Percentiles rank a stretch among this genome's conserved stretches.
Conservation (phyloP, 2,329 filamentous ascomycete species). For the Neopestalotiopsis clavispora region DNA sequence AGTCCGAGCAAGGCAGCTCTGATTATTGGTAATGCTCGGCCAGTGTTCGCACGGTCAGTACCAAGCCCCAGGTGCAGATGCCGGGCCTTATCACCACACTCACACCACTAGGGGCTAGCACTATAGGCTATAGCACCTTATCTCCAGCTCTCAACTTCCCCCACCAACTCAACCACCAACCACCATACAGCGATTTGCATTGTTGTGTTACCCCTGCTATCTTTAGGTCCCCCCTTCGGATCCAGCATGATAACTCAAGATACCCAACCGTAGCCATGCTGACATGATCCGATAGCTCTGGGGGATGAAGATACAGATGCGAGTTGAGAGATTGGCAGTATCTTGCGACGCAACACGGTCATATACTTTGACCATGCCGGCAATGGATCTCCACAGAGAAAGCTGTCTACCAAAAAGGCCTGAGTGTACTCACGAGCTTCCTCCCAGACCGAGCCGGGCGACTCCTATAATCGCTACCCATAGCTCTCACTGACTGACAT, state of each 20-base stretch:
- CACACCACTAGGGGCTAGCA: not conserved
- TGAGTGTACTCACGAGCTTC: not conserved
- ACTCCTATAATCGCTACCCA: not conserved
- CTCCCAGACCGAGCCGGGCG: not conserved
- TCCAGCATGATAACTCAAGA: conserved; percentile 1
- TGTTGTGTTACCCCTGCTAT: conserved; percentile 1
- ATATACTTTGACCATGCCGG: not conserved
- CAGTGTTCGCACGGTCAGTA: not conserved
- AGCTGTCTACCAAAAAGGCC: not conserved
- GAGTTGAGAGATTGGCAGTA: not conserved
- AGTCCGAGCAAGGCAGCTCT: not conserved
- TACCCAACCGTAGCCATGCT: not conserved
- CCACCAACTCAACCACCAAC: not conserved
- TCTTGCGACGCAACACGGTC: not conserved
- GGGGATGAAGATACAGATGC: not conserved
- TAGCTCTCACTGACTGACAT: not conserved
- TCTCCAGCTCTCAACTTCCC: not conserved
- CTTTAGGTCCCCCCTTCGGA: not conserved
- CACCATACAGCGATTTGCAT: not conserved
- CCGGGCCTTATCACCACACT: not conserved
- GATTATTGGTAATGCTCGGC: not conserved
- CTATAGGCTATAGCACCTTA: not conserved
- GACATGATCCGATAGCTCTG: not conserved
- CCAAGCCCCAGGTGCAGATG: not conserved
- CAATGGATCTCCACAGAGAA: not conserved